A percentile compares a stretch with the other conserved stretches of the same genome.
Conservation (phyloP, 805 yeast genomes). For the Candida nitratophila region DNA sequence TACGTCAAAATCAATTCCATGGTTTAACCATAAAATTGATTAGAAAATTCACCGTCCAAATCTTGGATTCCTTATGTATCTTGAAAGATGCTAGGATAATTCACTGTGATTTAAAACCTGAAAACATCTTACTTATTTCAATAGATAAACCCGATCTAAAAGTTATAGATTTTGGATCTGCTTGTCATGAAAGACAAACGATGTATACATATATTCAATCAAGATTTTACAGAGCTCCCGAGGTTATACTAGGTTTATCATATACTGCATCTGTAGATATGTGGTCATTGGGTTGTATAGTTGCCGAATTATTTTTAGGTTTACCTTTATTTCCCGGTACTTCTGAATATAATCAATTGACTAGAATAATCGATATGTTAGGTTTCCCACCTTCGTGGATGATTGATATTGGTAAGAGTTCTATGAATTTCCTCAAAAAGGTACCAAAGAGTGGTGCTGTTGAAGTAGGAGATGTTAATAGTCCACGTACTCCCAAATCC, state of each 20-base stretch:
- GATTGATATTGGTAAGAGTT: slow-evolving; percentile 91
- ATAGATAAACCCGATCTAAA: slow-evolving; percentile 83
- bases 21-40: slow-evolving; percentile 81
- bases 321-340: slow-evolving; percentile 92
- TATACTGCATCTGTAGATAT: slow-evolving; percentile 89
- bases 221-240: slow-evolving; percentile 91
- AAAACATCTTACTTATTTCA: slow-evolving; percentile 74
- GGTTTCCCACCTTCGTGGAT: slow-evolving; percentile 93
- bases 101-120: slow-evolving; percentile 97
- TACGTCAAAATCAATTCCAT: slow-evolving; percentile 88
- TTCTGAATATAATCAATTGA: slow-evolving; percentile 85
- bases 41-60: slow-evolving; percentile 68
- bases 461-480: too few species aligned
- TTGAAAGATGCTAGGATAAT: slow-evolving; percentile 79
- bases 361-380: slow-evolving; percentile 72
- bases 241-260: slow-evolving; percentile 85
- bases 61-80: slow-evolving; percentile 72
- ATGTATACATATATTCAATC: slow-evolving; percentile 89
- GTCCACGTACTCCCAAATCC: slow-evolving; percentile 6
- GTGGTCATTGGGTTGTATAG: slow-evolving; percentile 59
- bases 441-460: slow-evolving; percentile 7
- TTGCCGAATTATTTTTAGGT: slow-evolving; percentile 62
- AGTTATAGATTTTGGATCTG: slow-evolving; percentile 93
- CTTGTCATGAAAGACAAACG: slow-evolving; percentile 87
- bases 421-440: slow-evolving; percentile 60